Percentiles rank a stretch among this genome's conserved stretches.
Evolutionary conservation across 164 flowering plant genomes (phyloP).

Genomic region (Chimonanthus salicifolius): DNA sequence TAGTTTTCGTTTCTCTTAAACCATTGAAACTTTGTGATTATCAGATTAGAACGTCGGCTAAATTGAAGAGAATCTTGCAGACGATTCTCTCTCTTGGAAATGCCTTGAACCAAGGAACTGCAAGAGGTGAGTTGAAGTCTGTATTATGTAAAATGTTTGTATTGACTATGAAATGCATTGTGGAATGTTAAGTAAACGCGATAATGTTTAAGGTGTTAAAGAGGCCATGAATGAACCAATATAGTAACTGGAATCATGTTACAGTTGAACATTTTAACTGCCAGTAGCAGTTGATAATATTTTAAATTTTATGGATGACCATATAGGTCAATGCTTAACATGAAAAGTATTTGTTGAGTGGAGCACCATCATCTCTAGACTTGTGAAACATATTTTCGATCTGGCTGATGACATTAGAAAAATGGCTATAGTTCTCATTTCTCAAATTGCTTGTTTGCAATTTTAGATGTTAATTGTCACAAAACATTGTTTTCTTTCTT

Average conservation of each 20-base stretch:
- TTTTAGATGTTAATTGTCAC: too few relatives aligned
- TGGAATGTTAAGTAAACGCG: too few relatives aligned
- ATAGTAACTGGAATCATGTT: neutral
- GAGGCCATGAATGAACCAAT: neutral
- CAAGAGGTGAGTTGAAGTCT: constrained; percentile 59
- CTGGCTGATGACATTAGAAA: neutral
- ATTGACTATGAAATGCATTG: neutral
- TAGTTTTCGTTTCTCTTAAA: constrained; percentile 8
- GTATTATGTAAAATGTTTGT: neutral
- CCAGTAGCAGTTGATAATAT: neutral
- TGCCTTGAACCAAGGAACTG: constrained; percentile 97
- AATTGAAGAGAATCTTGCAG: constrained; percentile 85
- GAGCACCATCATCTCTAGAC: neutral
- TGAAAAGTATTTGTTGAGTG: neutral
- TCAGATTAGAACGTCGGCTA: constrained; percentile 73
- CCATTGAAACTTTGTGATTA: constrained; percentile 5
- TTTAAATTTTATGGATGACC: neutral
- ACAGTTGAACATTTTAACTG: neutral
- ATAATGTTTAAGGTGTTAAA: neutral
- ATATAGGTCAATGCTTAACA: neutral
- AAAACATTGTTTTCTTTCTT: too few relatives aligned
- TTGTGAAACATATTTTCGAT: too few relatives aligned
- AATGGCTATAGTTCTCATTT: neutral
- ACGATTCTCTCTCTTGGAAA: constrained; percentile 90
- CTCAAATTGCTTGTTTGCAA: neutral